These are phyloP conservation scores for Purpureocillium takamizusanense DNA, from an alignment of 2,329 filamentous ascomycete genomes.

Conservation along the genomic window DNA sequence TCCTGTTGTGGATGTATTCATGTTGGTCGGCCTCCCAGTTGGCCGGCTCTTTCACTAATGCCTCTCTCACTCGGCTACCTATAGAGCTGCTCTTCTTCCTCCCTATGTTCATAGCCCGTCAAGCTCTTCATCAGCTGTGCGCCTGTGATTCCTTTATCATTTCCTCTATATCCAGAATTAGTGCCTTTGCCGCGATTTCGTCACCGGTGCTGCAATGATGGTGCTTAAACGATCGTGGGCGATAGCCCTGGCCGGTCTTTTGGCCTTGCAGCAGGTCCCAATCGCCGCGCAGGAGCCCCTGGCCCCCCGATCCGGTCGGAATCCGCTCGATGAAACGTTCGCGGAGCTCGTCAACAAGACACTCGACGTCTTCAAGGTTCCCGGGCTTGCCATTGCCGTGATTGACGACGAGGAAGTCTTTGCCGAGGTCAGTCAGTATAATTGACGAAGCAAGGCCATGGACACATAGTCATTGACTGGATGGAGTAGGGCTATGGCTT, in stretches of 20 bases:
- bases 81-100: no score
- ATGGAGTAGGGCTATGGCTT: conserved; percentile 15
- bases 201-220: no score
- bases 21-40: no score
- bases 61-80: no score
- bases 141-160: no score
- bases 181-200: no score
- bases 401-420: conserved; percentile 33
- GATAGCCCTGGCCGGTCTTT: background rate
- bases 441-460: background rate
- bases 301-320: background rate
- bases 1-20: no score
- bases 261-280: background rate
- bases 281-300: background rate
- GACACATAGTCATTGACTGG: background rate
- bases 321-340: conserved; percentile 8
- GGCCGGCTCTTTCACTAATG: no score
- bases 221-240: conserved; percentile 7
- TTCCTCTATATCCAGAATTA: no score
- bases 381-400: conserved; percentile 38
- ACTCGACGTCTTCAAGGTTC: conserved; percentile 32
- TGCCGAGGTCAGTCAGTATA: conserved; percentile 24
- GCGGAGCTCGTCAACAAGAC: conserved; percentile 3
- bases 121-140: no score
- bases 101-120: no score